Base-by-base conservation (phyloP, 2,329 filamentous ascomycete species). In the Colletotrichum salicis region DNA sequence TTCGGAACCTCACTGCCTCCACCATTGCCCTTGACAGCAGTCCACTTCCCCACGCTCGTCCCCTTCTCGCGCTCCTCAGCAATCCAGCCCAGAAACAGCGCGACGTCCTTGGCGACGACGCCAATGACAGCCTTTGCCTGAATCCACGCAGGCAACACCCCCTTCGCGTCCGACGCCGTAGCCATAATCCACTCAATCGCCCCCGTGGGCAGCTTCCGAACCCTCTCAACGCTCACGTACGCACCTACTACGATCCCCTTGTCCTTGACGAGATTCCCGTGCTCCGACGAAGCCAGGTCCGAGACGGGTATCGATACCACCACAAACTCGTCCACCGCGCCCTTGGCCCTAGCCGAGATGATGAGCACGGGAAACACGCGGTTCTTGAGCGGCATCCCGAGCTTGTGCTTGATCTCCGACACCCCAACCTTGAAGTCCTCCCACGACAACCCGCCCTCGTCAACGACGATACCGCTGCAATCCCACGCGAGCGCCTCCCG, bases 151-250 rank as follows among this genome's bases (percentile, higher is more conserved):
- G 93, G 93, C 67, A 95, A 77, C 33, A 86, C 80, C 0, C 93
- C 93, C 65, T 86, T 86, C 0, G 93, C 93, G 79, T 95, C 89
- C 71, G 90, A 92, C 12, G 91, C 88, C 11, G 93, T 95, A 10
- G 90, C 92, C 92, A 96, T 95, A 70, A 92, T 84, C 93, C 93
- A 96, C 80, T 92, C 90, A 58, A 93, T 85, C 22, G 82, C 79
- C 1, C 83, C 82, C n/a, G 76, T 78, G 4, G 76, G 78, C 5
- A 86, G 72, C 76, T 86, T 82, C 67, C 86, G 82, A 41, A 92
- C 82, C 57, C 88, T 82, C 82, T 95, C 93, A 1, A 94, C 84
- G 74, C 89, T 91, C 33, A 86, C 88, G 76, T 94, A 94, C 11
- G 84, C 83, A 4, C 88, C 93, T 35, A 87, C 80, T 8, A 91